Evolutionary conservation across 2,329 filamentous ascomycete genomes (phyloP), one percentile per base, ranked within the genome.

Genomic region (Chrysosporium keratinophilum): DNA sequence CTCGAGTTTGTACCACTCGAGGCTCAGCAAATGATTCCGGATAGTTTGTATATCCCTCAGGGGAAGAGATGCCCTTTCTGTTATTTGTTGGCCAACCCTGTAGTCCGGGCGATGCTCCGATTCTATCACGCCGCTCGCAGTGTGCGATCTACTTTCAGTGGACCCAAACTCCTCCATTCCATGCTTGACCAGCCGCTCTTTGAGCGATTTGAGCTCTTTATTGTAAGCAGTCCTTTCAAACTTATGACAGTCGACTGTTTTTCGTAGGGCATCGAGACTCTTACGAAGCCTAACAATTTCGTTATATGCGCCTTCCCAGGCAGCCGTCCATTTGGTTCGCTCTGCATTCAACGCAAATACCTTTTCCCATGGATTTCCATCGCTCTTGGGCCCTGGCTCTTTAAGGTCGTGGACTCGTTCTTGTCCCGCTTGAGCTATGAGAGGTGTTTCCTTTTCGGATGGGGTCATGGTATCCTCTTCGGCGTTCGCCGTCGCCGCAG

Each of bases 321-420:
- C 20, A n/a, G 35, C 34, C 28, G 44, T 46, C 47, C 55, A 52
- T 20, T 28, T 39, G 28, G 50, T 45, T 12, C 41, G 41, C 28
- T 51, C 45, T 5, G 6, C 35, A 7, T 41, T n/a, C 10, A 54
- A 14, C 1, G 20, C 19, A 15, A 52, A 39, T 28, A 35, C 34
- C 28, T 57, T 42, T 15, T 52, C 11, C 11, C 31, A 12, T 40
- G 35, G 12, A 57, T 54, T 14, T 49, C 50, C 37, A 6, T 57
- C 52, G 20, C 51, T 41, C 34, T 56, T 45, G 37, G 23, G 20
- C 31, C 49, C 35, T 33, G 50, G 39, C 10, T 41, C 19, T 46
- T 35, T 40, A 15, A 51, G 41, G 35, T 54, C 51, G 28, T 47
- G 41, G 23, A 51, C 19, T 28, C 46, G 41, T n/a, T 50, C 51